Base-by-base conservation (phyloP, 192 early-diverging fungal genomes). In the Allomyces macrogynus region DNA sequence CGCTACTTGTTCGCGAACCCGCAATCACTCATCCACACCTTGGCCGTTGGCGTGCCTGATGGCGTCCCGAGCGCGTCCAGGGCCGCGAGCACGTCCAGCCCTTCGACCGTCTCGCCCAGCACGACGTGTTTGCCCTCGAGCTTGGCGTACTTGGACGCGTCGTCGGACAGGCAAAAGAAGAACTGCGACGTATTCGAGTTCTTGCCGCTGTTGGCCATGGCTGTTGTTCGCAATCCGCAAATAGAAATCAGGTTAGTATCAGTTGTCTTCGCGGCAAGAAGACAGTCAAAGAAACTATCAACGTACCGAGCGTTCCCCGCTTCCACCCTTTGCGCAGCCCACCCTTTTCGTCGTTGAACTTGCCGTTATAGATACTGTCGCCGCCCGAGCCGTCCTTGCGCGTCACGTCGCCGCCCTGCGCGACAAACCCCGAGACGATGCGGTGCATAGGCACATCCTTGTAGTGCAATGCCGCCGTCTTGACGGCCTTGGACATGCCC, bases 161-260 rank as follows among this genome's bases (percentile, higher is more conserved):
- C 68, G 27, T 42, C 27, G 14, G 60, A 32, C 40, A 76, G 24
- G n/a, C 74, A 79, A 0, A 78, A 67, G 60, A 80, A 79, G 27
- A 79, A 78, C 68, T 85, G 84, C 1, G 79, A 81, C 0, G 82
- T 83, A 66, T 85, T 85, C 9, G 82, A 80, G 74, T 85, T 77
- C 65, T 71, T 71, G 64, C 84, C 84, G 5, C 75, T 67, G 64
- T 85, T 85, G 23, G 84, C 84, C 84, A 85, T 82, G 12, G 73
- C 72, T 27, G 26, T 4, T 4, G 26, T 27, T 27, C 26, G 26
- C 26, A 4, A 3, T 27, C 1, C 26, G 4, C 26, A 27, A 27
- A 27, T 27, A 27, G 26, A 27, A 27, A 3, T 27, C 26, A 27
- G 26, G 26, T 27, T 4, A 27, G 26, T 27, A 27, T 27, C 26